phyloP scores from a whole-genome alignment of 441 rosid genomes.

The Lagerstroemia fauriei region DNA sequence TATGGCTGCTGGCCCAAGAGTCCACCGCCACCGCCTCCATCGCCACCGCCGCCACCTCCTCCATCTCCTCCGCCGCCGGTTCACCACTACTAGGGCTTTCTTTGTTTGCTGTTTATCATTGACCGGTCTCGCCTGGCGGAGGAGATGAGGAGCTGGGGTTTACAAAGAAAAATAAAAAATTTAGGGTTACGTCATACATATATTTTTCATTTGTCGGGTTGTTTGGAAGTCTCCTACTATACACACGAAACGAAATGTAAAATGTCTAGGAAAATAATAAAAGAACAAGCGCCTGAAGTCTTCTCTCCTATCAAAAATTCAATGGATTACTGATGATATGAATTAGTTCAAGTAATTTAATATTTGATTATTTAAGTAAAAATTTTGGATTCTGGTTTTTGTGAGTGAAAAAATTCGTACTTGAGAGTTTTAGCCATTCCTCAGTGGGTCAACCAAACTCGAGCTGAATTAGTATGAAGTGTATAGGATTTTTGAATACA shows the following conservation, averaged over 20 bases:
- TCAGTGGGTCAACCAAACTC: too few relatives aligned
- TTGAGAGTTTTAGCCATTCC: too few relatives aligned
- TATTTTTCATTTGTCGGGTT: background rate
- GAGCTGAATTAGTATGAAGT: too few relatives aligned
- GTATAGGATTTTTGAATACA: too few relatives aligned
- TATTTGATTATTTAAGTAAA: too few relatives aligned
- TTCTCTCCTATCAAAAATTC: too few relatives aligned
- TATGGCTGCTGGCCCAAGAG: constrained; percentile 46
- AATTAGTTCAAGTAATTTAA: too few relatives aligned
- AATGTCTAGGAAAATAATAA: background rate
- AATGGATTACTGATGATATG: too few relatives aligned
- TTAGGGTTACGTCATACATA: too few relatives aligned
- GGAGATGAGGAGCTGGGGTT: too few relatives aligned
- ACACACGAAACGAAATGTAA: background rate
- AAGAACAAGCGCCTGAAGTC: background rate
- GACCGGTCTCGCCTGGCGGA: background rate
- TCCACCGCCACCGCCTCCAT: constrained; percentile 14
- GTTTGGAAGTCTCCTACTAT: background rate
- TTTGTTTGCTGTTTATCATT: background rate
- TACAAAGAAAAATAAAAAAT: background rate
- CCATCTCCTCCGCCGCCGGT: background rate
- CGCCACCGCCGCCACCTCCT: constrained; percentile 8
- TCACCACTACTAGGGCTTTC: background rate
- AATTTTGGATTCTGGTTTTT: too few relatives aligned
- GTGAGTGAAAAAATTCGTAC: too few relatives aligned